phyloP scores from a whole-genome alignment of 108 stramenopile species.

The Cyclotella cryptica region DNA sequence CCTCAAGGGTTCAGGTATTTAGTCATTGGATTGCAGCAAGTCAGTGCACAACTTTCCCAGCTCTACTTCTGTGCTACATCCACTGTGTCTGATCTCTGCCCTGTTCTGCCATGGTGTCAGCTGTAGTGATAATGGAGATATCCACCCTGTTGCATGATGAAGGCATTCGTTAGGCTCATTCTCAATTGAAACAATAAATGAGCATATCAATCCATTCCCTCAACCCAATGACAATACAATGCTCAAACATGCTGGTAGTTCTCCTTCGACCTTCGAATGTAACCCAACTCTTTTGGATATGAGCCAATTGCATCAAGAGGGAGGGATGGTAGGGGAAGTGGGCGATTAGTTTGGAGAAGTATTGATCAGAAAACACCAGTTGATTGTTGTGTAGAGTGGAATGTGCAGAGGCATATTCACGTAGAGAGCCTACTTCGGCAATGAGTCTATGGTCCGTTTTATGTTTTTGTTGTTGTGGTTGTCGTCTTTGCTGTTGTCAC shows the following conservation, averaged over 20 bases:
- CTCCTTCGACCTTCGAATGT: conserved; percentile 36
- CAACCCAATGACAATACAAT: conserved; percentile 35
- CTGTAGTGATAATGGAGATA: conserved; percentile 62
- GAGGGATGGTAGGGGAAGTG: conserved; percentile 77
- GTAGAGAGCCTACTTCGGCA: conserved; percentile 19
- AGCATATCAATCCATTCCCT: conserved; percentile 83
- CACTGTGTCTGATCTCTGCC: conserved; percentile 40
- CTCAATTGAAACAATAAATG: conserved; percentile 67
- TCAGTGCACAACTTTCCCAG: conserved; percentile 71
- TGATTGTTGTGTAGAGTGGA: conserved; percentile 43
- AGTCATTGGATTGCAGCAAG: conserved; percentile 75
- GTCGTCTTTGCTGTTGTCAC: not conserved
- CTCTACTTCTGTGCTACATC: conserved; percentile 56
- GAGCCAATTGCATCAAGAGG: conserved; percentile 69
- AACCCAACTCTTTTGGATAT: conserved; percentile 53
- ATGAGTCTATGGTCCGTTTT: not conserved
- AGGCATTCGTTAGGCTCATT: conserved; percentile 61
- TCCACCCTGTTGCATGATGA: conserved; percentile 55
- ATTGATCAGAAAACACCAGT: conserved; percentile 27
- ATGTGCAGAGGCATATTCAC: conserved; percentile 29
- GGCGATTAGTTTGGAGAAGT: conserved; percentile 28
- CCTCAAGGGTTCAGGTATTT: conserved; percentile 82
- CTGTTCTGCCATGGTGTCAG: conserved; percentile 25
- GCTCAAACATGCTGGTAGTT: conserved; percentile 46
- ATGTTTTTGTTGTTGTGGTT: too few species aligned